phyloP scores from a whole-genome alignment of 2,329 filamentous ascomycete species.

The Cercospora brassicicola region DNA sequence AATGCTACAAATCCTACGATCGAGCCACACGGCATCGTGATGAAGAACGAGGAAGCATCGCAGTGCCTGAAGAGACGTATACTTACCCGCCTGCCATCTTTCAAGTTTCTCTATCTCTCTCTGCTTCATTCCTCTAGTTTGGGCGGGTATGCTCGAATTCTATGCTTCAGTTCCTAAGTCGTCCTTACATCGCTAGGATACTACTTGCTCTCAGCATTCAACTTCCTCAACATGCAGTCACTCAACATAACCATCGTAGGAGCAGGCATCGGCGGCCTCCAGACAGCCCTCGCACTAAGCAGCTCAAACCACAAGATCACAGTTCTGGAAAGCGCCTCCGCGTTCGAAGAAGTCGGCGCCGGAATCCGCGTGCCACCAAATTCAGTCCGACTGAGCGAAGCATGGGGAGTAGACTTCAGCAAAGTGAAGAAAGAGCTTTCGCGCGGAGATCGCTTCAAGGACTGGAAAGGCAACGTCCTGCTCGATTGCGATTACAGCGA shows the following conservation, averaged over 20 bases:
- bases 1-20: background rate
- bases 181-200: background rate
- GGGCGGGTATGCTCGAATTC: background rate
- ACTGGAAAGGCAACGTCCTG: slow-evolving; percentile 35
- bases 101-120: background rate
- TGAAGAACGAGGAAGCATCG: background rate
- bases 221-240: background rate
- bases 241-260: background rate
- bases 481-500: slow-evolving; percentile 30
- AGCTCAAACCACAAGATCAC: slow-evolving; percentile 34
- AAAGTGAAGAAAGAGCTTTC: slow-evolving; percentile 34
- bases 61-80: background rate
- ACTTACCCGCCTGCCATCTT: background rate
- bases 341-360: slow-evolving; percentile 37
- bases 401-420: slow-evolving; percentile 41
- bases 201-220: background rate
- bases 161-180: background rate
- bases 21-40: background rate
- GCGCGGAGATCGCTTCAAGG: slow-evolving; percentile 35
- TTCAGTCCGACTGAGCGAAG: slow-evolving; percentile 40
- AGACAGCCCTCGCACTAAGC: background rate
- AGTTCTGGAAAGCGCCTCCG: slow-evolving; percentile 42
- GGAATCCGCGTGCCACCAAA: slow-evolving; percentile 35
- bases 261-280: background rate
- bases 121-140: background rate